A percentile compares a stretch with the other conserved stretches of the same genome.
These are phyloP conservation scores for Leptomonas pyrrhocoris DNA, from an alignment of 208 protist species.

Conservation along the genomic window DNA sequence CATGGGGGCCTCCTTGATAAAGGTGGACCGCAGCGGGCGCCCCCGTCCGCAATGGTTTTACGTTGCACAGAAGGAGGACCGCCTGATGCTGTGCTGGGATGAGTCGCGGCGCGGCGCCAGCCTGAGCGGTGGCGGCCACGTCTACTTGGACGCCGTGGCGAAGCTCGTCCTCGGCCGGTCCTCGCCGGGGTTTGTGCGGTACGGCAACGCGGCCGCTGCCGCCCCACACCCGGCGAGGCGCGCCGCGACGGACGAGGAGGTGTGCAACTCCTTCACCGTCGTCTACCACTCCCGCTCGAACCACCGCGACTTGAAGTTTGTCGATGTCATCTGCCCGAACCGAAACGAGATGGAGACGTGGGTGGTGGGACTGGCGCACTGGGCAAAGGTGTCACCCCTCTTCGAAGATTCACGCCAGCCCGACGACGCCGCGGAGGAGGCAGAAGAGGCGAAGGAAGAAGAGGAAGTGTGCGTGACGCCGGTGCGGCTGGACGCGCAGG, in stretches of 20 bases:
- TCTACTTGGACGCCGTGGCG: constrained; percentile 51
- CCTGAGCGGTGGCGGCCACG: constrained; percentile 31
- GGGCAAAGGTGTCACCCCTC: constrained; percentile 39
- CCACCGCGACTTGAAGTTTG: constrained; percentile 23
- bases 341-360: constrained; percentile 72
- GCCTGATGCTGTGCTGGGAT: constrained; percentile 56
- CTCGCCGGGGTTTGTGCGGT: constrained; percentile 37
- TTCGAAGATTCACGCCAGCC: constrained; percentile 49
- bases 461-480: background rate
- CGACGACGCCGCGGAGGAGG: background rate
- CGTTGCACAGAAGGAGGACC: constrained; percentile 35
- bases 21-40: constrained; percentile 49
- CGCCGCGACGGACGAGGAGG: background rate
- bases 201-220: constrained; percentile 5
- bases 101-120: constrained; percentile 11
- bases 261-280: constrained; percentile 52
- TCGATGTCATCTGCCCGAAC: constrained; percentile 64
- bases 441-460: background rate
- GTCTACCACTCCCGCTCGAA: constrained; percentile 26
- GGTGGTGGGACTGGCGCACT: constrained; percentile 65
- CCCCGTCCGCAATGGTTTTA: constrained; percentile 60
- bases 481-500: constrained; percentile 7
- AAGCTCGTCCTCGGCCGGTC: constrained; percentile 62
- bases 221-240: constrained; percentile 4
- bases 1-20: constrained; percentile 60